Base-by-base conservation (phyloP, 1,284 basidiomycete genomes). In the Ceratobasidium sp. region DNA sequence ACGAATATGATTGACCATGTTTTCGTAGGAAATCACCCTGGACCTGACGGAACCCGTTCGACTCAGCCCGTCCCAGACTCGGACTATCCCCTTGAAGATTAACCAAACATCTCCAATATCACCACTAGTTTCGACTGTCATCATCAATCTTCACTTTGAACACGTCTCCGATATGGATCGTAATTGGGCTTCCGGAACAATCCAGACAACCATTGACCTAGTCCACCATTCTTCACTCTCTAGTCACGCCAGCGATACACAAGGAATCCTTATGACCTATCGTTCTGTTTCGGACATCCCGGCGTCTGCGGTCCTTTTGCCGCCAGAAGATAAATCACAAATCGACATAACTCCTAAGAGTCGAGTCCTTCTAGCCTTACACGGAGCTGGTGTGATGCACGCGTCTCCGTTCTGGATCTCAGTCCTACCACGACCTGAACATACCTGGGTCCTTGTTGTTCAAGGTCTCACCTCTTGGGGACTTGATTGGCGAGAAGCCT, bases 401-500 rank as follows among this genome's bases (percentile, higher is more conserved):
- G 78, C 80, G 1, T 80, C 85, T 22, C 76, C 84, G 0, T 89
- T 91, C 77, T 92, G 90, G 91, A 80, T 84, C 0, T 84, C 88
- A 62, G 86, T 91, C 2, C 81, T 95, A 29, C 86, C 87, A 1
- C 84, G 85, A 5, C 89, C 90, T 74, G 79, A 84, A 36, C 81
- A 84, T 11, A 89, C 87, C 75, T 95, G 94, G 94, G 82, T 90
- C 7, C 82, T 94, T n/a, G 82, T 91, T 14, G 92, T 93, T 0
- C 86, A 87, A 17, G 94, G 94, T 0, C 84, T 90, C 48, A 93
- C 92, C 1, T 86, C 89, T 53, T 94, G 93, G 93, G 94, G 94
- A 6, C 85, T 94, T 65, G 94, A 95, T 80, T 95, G 94, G 93
- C 94, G 94, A 79, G 92, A 93, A 0, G 89, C 90, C 1, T 93